Evolutionary conservation across 768 basidiomycete species (phyloP).

Genomic region (Tricholoma furcatifolium): DNA sequence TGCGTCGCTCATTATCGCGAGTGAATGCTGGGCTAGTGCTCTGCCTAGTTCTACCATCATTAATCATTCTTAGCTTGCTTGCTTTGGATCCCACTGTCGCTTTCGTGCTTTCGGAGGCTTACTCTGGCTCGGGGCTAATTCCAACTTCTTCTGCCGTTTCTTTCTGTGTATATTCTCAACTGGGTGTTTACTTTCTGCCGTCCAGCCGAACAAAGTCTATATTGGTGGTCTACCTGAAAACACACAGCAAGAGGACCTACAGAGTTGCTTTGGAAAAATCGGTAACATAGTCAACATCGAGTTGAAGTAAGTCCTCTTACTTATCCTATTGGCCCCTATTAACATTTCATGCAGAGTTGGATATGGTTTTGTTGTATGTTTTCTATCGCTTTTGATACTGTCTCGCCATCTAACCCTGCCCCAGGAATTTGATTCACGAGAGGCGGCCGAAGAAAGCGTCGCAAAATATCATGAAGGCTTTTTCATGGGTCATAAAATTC

Average conservation of each 20-base stretch:
- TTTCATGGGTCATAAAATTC: constrained; percentile 92
- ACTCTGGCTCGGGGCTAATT: constrained; percentile 40
- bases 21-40: constrained; percentile 34
- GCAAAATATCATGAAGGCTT: constrained; percentile 86
- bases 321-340: constrained; percentile 12
- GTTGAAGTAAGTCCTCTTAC: constrained; percentile 62
- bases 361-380: constrained; percentile 85
- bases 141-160: constrained; percentile 51
- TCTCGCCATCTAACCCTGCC: constrained; percentile 6
- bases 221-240: constrained; percentile 87
- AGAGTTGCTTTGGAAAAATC: constrained; percentile 84
- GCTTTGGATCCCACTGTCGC: constrained; percentile 30
- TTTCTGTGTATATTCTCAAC: constrained; percentile 45
- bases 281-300: constrained; percentile 76
- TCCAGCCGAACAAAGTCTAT: constrained; percentile 92
- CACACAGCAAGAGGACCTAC: constrained; percentile 82
- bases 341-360: constrained; percentile 55
- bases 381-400: not conserved
- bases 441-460: constrained; percentile 85
- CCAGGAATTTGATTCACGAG: constrained; percentile 80
- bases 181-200: constrained; percentile 69
- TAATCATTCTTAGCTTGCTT: constrained; percentile 31
- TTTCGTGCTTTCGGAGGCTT: constrained; percentile 40
- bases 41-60: constrained; percentile 33
- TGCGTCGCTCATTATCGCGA: constrained; percentile 23